Base-by-base conservation (phyloP, 352 stramenopile genomes). In the Peronospora belbahrii region DNA sequence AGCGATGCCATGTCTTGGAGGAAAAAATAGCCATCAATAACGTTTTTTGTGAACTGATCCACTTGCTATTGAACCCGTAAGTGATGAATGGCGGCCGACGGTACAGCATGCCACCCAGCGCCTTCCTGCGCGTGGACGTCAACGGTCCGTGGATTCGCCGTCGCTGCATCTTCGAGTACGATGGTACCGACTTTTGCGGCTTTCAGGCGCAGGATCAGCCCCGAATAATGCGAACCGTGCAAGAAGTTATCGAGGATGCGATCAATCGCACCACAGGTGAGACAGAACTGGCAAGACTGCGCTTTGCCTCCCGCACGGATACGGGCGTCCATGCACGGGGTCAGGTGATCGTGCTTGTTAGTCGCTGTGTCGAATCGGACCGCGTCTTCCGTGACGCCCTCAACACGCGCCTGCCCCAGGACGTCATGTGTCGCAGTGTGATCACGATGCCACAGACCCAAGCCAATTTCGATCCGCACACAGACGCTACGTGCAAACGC, bases 291-390 rank as follows among this genome's bases (percentile, higher is more conserved):
- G 31, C 59, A 8, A 76, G 80, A 42, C 66, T 98, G 17, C 70
- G 89, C 14, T 93, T 79, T 44, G 85, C 90, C 13, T 89, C 85
- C 18, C 78, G 94, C 18, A 98, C 94, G 0, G 94, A 98, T 70
- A 72, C 78, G 6, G 90, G 90, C 17, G 94, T 98, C 14, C 90
- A 97, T 63, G 85, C 90, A 2, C 45, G 76, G 3, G 89, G 88
- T 22, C 90, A 97, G 56, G 85, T 94, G 9, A 48, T 96, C 39
- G 83, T 93, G 53, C 96, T 97, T 51, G 58, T 80, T 46, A 87
- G 95, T 50, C 53, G 53, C 0, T 93, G 83, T 42, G 38, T 17
- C 4, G 59, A 55, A 25, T 42, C 64, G 7, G 72, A 84, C 45
- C 33, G 52, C 32, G 52, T 50, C 20, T 81, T 88, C 31, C 65